A percentile compares a stretch with the other conserved stretches of the same genome.
Evolutionary conservation across 177 flowering plant genomes (phyloP).

Genomic region (Telopea speciosissima): DNA sequence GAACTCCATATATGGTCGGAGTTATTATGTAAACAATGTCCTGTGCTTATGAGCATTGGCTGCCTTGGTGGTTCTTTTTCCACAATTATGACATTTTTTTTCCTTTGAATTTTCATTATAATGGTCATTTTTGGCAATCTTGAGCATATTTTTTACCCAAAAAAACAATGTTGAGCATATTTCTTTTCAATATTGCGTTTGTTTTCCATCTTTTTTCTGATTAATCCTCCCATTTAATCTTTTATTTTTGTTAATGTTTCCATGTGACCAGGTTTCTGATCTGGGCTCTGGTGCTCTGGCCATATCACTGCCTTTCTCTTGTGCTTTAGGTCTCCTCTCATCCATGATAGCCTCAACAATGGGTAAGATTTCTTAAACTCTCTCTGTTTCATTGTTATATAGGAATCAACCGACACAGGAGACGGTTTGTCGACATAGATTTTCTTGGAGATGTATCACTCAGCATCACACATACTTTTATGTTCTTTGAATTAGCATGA

Average conservation of each 20-base stretch:
- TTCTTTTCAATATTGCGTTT: not conserved
- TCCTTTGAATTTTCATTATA: not conserved
- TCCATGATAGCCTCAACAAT: conserved; percentile 80
- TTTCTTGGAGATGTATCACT: too few relatives aligned
- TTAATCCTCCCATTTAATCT: not conserved
- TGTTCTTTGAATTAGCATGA: too few relatives aligned
- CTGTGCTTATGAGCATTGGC: not conserved
- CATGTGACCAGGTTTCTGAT: conserved; percentile 50
- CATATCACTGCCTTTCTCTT: conserved; percentile 70
- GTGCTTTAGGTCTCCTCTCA: conserved; percentile 75
- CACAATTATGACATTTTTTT: not conserved
- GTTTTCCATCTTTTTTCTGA: not conserved
- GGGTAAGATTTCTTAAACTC: conserved; percentile 37
- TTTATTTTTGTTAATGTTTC: conserved; percentile 4
- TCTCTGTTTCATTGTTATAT: not conserved
- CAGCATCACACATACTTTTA: too few relatives aligned
- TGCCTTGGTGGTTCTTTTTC: not conserved
- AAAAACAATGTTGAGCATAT: not conserved
- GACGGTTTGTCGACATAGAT: not conserved
- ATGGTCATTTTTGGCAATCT: not conserved
- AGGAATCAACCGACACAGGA: not conserved
- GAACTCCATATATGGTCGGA: not conserved
- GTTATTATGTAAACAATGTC: not conserved
- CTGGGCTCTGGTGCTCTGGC: conserved; percentile 73
- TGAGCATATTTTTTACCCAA: too few relatives aligned